phyloP scores from a whole-genome alignment of 1,284 basidiomycete species.

The Sporisorium iseilematis-ciliati region DNA sequence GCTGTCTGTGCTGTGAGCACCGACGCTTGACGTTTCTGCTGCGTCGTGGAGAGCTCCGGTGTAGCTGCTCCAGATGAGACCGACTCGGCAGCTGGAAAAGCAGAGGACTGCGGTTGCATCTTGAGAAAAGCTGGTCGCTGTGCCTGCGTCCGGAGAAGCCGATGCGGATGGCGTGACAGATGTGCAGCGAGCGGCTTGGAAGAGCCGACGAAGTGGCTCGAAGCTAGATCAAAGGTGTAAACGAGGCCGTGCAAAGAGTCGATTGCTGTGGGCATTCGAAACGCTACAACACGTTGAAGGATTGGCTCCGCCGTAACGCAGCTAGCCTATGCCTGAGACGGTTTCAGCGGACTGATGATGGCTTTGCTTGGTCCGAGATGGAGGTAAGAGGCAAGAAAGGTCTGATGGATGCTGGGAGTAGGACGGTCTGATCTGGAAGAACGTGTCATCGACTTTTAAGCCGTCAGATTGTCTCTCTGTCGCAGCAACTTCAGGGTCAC shows the following conservation, averaged over 20 bases:
- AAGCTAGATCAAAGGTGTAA: not conserved
- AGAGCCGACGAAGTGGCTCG: not conserved
- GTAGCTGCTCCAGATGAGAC: slow-evolving; percentile 7
- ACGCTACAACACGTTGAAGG: not conserved
- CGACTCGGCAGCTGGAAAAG: slow-evolving; percentile 9
- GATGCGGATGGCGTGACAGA: not conserved
- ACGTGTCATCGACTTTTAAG: no score
- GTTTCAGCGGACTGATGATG: no score
- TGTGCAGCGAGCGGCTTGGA: not conserved
- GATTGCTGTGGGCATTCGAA: slow-evolving; percentile 13
- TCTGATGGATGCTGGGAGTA: no score
- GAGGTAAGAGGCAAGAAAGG: no score
- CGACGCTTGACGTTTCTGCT: slow-evolving; percentile 39
- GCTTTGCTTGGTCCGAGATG: no score
- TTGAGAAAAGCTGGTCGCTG: not conserved
- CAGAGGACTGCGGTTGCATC: slow-evolving; percentile 14
- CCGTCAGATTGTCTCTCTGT: no score
- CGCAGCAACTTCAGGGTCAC: no score
- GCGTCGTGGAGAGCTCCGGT: slow-evolving; percentile 9
- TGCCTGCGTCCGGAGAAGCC: slow-evolving; percentile 5
- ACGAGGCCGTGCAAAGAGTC: not conserved
- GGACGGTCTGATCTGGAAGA: no score
- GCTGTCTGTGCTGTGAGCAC: slow-evolving; percentile 30
- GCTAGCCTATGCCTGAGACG: not conserved
- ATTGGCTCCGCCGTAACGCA: not conserved